Percentiles rank a stretch among this genome's conserved stretches.
Conservation (phyloP, 306 rosid genomes). For the Inga oerstediana region DNA sequence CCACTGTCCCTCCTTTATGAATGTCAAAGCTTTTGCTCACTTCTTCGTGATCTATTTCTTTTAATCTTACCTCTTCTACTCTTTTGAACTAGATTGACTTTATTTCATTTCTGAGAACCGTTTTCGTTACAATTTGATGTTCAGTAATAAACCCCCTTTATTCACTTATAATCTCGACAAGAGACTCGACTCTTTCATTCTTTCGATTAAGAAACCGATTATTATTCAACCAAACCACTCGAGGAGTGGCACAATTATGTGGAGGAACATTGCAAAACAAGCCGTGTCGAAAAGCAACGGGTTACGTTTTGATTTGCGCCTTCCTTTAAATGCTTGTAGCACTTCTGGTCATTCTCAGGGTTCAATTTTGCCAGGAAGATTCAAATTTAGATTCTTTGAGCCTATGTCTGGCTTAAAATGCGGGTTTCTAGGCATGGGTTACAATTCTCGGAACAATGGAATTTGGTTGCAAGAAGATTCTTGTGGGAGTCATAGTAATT, state of each 20-base stretch:
- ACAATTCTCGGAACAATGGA: conserved; percentile 7
- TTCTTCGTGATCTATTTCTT: conserved; percentile 3
- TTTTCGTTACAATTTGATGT: conserved; percentile 50
- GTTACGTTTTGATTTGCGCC: conserved; percentile 23
- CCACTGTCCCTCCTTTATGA: conserved; percentile 38
- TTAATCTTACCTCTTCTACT: not conserved
- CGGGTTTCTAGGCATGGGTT: conserved; percentile 26
- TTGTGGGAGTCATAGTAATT: conserved; percentile 19
- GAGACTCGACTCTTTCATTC: conserved; percentile 28
- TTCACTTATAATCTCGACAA: conserved; percentile 34
- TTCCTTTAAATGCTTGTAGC: conserved; percentile 36
- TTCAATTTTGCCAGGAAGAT: conserved; percentile 8
- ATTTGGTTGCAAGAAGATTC: conserved; percentile 17
- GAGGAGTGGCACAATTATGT: conserved; percentile 62
- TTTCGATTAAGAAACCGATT: conserved; percentile 4
- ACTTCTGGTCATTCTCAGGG: conserved; percentile 33
- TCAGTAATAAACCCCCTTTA: conserved; percentile 38
- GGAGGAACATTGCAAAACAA: conserved; percentile 62
- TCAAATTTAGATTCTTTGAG: conserved; percentile 32
- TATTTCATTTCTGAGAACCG: not conserved
- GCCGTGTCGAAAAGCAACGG: conserved; percentile 40
- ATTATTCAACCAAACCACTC: conserved; percentile 33
- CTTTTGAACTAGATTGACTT: not conserved
- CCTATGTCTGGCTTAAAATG: conserved; percentile 23
- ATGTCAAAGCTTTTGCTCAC: conserved; percentile 19